Evolutionary conservation across 257 asterid species (phyloP).

Genomic region (Nicotiana otophora): DNA sequence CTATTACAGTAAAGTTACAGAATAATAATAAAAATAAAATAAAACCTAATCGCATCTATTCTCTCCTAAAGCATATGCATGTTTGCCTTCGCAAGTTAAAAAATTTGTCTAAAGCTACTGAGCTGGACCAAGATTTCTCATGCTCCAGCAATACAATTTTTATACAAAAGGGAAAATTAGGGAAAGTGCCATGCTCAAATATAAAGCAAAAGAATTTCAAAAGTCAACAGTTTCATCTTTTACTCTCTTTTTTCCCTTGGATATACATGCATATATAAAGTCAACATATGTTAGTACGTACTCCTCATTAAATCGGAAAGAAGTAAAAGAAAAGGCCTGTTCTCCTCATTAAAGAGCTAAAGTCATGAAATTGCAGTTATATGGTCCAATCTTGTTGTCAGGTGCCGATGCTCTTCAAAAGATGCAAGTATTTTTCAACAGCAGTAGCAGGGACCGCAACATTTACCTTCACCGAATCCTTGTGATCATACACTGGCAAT

Average conservation of each 20-base stretch:
- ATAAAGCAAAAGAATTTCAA: neutral
- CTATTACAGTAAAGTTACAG: no score
- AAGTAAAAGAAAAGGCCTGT: neutral
- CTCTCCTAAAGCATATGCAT: neutral
- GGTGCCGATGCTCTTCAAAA: conserved; percentile 16
- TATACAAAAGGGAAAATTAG: no score
- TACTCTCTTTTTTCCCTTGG: neutral
- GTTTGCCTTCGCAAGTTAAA: neutral
- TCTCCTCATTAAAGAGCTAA: neutral
- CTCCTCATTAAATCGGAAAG: neutral
- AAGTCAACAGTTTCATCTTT: neutral
- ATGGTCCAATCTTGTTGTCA: neutral
- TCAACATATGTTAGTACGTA: neutral
- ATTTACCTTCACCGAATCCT: conserved; percentile 37
- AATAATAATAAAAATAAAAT: no score
- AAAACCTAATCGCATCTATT: neutral
- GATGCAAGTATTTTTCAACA: conserved; percentile 42
- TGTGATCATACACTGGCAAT: conserved; percentile 31
- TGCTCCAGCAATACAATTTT: neutral
- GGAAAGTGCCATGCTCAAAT: neutral
- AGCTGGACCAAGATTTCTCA: neutral
- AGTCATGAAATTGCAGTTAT: neutral
- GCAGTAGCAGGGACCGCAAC: conserved; percentile 47
- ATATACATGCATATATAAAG: neutral
- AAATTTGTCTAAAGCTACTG: neutral